phyloP scores from a whole-genome alignment of 805 yeast genomes.

The Vanderwaltozyma tropicalis region DNA sequence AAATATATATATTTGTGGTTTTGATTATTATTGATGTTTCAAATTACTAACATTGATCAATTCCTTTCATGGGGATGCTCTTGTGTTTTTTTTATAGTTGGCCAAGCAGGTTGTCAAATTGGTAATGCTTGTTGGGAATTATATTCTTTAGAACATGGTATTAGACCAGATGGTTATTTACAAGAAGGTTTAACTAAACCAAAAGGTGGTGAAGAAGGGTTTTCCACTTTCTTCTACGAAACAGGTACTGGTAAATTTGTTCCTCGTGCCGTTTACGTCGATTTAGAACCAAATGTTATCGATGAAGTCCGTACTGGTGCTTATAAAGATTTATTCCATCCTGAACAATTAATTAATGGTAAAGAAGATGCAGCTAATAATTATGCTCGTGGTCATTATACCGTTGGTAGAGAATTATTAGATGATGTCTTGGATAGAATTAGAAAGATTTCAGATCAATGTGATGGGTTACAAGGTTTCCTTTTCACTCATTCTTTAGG shows the following conservation, averaged over 20 bases:
- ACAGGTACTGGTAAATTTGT: conserved; percentile 95
- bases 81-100: conserved; percentile 21
- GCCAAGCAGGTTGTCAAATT: conserved; percentile 96
- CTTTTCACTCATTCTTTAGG: conserved; percentile 94
- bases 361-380: conserved; percentile 99
- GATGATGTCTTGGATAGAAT: conserved; percentile 93
- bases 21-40: no score
- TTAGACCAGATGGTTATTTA: conserved; percentile 84
- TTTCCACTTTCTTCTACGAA: conserved; percentile 90
- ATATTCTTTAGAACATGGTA: conserved; percentile 94
- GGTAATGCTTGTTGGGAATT: conserved; percentile 99
- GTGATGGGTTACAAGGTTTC: conserved; percentile 97
- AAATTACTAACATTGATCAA: no score
- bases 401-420: conserved; percentile 89
- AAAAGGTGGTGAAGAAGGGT: conserved; percentile 93
- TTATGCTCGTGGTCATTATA: conserved; percentile 98
- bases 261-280: conserved; percentile 95
- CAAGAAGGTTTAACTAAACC: conserved; percentile 73
- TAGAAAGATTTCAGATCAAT: conserved; percentile 92
- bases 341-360: conserved; percentile 93
- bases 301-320: conserved; percentile 95
- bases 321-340: conserved; percentile 89
- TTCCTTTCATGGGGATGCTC: no score
- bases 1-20: no score
- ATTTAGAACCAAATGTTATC: conserved; percentile 93